Percentiles rank a stretch among this genome's conserved stretches.
phyloP scores from a whole-genome alignment of 2,329 filamentous ascomycete species.

The Penicillium griseofulvum region DNA sequence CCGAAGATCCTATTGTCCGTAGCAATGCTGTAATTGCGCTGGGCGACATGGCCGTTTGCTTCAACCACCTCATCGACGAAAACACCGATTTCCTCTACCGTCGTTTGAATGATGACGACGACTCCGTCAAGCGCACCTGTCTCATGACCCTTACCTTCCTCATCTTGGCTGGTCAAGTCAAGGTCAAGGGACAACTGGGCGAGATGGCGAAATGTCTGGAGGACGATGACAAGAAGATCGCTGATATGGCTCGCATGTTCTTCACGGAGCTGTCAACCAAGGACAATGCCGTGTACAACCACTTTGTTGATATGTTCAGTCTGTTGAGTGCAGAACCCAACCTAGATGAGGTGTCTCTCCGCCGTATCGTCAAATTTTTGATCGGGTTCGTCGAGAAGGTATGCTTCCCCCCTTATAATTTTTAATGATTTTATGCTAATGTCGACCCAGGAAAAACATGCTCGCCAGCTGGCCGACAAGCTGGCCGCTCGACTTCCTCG shows the following conservation, averaged over 20 bases:
- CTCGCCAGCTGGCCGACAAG: conserved; percentile 89
- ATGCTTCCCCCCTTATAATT: conserved; percentile 28
- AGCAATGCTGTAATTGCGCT: conserved; percentile 96
- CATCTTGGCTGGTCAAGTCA: conserved; percentile 95
- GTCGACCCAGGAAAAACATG: conserved; percentile 78
- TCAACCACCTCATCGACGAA: conserved; percentile 98
- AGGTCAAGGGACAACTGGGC: conserved; percentile 96
- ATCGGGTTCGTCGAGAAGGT: conserved; percentile 98
- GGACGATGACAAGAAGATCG: conserved; percentile 90
- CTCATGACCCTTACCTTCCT: conserved; percentile 98
- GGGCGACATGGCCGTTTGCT: conserved; percentile 98
- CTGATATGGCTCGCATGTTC: conserved; percentile 95
- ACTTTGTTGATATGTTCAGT: conserved; percentile 99
- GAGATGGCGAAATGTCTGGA: conserved; percentile 99
- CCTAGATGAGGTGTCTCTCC: conserved; percentile 81
- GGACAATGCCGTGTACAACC: conserved; percentile 98
- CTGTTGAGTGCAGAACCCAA: conserved; percentile 77
- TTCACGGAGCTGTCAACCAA: conserved; percentile 97
- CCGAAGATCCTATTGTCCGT: conserved; percentile 84
- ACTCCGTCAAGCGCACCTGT: conserved; percentile 92
- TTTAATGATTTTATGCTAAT: background rate
- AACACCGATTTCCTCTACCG: conserved; percentile 98
- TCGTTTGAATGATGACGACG: conserved; percentile 81
- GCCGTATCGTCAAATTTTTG: conserved; percentile 84
- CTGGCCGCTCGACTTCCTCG: conserved; percentile 79